Conservation (phyloP, 2,329 filamentous ascomycete species). For the Parastagonospora avenae region DNA sequence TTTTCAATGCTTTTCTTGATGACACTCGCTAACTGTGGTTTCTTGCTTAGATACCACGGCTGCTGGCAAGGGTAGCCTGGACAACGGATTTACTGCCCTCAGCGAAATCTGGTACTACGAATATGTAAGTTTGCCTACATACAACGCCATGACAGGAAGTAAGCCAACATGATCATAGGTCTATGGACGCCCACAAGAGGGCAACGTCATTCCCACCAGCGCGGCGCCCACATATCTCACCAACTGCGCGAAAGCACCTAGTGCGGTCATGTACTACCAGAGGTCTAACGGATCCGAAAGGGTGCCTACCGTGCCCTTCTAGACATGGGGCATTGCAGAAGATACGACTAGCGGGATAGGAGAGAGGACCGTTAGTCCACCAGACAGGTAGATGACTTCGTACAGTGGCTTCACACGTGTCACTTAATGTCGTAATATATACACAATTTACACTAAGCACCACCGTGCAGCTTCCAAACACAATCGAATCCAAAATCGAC, state of each 20-base stretch:
- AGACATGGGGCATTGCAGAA: neutral
- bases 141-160: neutral
- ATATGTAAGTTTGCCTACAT: constrained; percentile 50
- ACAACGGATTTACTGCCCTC: constrained; percentile 63
- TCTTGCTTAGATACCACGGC: constrained; percentile 54
- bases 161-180: constrained; percentile 21
- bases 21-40: no score
- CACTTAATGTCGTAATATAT: no score
- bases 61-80: constrained; percentile 59
- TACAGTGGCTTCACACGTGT: no score
- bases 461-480: constrained; percentile 37
- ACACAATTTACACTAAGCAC: constrained; percentile 16
- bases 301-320: constrained; percentile 33
- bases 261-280: constrained; percentile 62
- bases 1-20: no score
- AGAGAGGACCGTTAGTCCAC: no score
- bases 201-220: constrained; percentile 54
- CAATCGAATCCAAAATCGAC: constrained; percentile 27
- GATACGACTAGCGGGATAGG: no score
- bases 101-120: constrained; percentile 71
- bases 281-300: constrained; percentile 51
- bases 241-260: constrained; percentile 60
- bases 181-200: constrained; percentile 61
- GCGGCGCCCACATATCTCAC: constrained; percentile 55
- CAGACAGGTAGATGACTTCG: no score